These are phyloP conservation scores for Xylariales sp. DNA, from an alignment of 2,329 filamentous ascomycete genomes.

Conservation along the genomic window DNA sequence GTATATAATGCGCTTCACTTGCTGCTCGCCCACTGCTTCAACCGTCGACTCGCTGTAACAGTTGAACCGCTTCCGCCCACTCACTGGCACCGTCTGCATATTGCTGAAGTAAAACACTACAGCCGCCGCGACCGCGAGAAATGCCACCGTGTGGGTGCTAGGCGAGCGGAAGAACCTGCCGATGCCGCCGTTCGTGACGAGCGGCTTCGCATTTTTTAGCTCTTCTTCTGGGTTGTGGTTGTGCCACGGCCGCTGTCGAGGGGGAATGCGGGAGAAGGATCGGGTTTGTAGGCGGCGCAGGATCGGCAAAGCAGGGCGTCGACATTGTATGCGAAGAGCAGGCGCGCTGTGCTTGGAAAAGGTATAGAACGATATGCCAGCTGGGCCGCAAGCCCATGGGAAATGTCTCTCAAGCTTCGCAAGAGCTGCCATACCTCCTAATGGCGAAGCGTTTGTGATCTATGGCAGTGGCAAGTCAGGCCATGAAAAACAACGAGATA, in stretches of 20 bases:
- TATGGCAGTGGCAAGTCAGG: too few relatives aligned
- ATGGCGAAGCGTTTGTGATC: too few relatives aligned
- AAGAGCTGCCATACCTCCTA: too few relatives aligned
- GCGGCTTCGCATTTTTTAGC: slow-evolving; percentile 29
- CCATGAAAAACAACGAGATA: too few relatives aligned
- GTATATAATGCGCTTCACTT: slow-evolving; percentile 53
- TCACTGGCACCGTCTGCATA: slow-evolving; percentile 68
- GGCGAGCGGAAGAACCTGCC: slow-evolving; percentile 27
- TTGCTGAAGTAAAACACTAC: slow-evolving; percentile 61
- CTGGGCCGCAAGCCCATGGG: too few relatives aligned
- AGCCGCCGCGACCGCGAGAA: slow-evolving; percentile 38
- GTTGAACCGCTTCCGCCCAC: slow-evolving; percentile 70
- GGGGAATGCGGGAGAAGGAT: slow-evolving; percentile 11
- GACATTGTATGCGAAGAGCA: too few relatives aligned
- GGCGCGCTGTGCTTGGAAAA: too few relatives aligned
- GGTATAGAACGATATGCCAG: too few relatives aligned
- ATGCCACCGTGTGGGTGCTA: slow-evolving; percentile 35
- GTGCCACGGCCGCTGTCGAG: slow-evolving; percentile 6
- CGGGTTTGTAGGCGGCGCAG: slow-evolving; percentile 7
- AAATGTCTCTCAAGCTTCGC: too few relatives aligned
- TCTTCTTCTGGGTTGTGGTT: slow-evolving; percentile 17
- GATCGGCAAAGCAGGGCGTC: too few relatives aligned
- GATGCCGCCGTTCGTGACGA: slow-evolving; percentile 32
- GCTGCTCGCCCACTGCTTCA: slow-evolving; percentile 43
- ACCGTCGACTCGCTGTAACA: slow-evolving; percentile 54